Conservation (phyloP, 2,329 filamentous ascomycete species). For the Pseudocercospora eumusae region DNA sequence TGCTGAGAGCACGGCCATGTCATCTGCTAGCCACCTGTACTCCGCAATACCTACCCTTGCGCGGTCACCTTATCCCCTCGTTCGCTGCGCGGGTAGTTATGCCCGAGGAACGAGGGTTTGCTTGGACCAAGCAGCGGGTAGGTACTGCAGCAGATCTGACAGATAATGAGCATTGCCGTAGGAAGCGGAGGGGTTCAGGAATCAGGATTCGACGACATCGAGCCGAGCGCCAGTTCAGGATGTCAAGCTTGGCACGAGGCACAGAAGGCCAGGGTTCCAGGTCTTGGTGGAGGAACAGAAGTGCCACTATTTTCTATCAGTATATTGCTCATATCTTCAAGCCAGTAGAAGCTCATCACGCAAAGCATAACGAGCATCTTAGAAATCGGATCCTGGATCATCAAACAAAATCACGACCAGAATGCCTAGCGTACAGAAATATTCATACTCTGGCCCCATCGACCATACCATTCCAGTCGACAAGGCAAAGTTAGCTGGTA, state of each 20-base stretch:
- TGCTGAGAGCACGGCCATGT: background rate
- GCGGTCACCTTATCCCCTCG: too few relatives aligned
- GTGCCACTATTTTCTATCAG: background rate
- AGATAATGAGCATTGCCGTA: background rate
- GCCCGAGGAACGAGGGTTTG: too few relatives aligned
- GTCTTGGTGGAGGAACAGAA: background rate
- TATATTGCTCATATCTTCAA: background rate
- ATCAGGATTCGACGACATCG: background rate
- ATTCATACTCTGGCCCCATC: background rate
- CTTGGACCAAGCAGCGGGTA: too few relatives aligned
- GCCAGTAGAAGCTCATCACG: background rate
- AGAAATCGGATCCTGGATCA: background rate
- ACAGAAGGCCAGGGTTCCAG: background rate
- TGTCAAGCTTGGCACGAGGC: background rate
- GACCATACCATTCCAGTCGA: constrained; percentile 1
- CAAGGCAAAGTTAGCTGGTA: background rate
- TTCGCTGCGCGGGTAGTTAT: too few relatives aligned
- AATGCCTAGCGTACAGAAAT: constrained; percentile 1
- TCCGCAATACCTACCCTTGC: too few relatives aligned
- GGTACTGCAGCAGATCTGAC: too few relatives aligned
- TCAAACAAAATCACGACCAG: background rate
- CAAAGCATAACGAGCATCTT: background rate
- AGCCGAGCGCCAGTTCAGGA: background rate
- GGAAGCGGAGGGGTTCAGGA: background rate
- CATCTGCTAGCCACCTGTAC: background rate